Evolutionary conservation across 108 stramenopile species (phyloP).

Genomic region (Cyclotella sp.): DNA sequence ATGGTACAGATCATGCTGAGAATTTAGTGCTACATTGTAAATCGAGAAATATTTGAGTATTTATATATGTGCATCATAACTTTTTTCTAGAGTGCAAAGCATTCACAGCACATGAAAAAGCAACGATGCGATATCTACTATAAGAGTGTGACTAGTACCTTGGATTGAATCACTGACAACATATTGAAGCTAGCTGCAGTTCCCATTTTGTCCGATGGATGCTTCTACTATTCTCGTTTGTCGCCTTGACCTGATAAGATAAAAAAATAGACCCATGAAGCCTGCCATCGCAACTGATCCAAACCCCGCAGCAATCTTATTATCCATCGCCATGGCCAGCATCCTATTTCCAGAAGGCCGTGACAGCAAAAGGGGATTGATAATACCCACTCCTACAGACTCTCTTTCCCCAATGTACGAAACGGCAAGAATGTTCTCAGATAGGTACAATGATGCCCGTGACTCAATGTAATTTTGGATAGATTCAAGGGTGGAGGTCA

Average conservation of each 20-base stretch:
- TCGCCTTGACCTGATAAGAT: not conserved
- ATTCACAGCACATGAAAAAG: too few relatives aligned
- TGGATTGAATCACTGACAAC: too few relatives aligned
- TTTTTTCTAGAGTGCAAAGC: too few relatives aligned
- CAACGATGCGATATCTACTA: too few relatives aligned
- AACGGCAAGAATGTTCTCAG: constrained; percentile 9
- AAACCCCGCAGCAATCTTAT: not conserved
- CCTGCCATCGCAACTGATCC: not conserved
- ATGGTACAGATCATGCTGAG: too few relatives aligned
- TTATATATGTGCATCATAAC: too few relatives aligned
- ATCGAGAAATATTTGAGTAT: too few relatives aligned
- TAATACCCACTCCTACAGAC: constrained; percentile 7
- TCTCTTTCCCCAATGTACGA: constrained; percentile 11
- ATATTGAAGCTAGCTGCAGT: too few relatives aligned
- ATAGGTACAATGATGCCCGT: not conserved
- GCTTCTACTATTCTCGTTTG: not conserved
- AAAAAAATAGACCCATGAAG: not conserved
- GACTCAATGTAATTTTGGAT: constrained; percentile 12
- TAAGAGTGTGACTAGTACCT: too few relatives aligned
- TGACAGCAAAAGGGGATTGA: not conserved
- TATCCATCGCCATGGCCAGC: not conserved
- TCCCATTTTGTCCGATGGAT: too few relatives aligned
- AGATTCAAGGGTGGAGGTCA: not conserved
- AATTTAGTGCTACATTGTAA: too few relatives aligned
- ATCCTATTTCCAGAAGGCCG: not conserved